Evolutionary conservation across 2,329 filamentous ascomycete species (phyloP).

Genomic region (Tolypocladium endophyticum): DNA sequence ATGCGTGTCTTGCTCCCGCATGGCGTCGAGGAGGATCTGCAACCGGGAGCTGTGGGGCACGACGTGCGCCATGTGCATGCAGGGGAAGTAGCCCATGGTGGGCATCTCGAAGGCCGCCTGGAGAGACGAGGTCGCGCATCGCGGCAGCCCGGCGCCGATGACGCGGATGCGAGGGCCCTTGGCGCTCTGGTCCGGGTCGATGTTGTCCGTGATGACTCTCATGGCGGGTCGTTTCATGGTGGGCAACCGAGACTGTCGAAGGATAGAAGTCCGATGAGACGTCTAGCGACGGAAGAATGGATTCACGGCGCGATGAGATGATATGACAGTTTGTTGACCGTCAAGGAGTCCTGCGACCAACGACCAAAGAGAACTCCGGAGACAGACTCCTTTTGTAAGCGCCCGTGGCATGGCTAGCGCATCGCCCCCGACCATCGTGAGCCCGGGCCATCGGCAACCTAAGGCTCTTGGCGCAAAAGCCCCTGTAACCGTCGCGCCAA

Average conservation of each 20-base stretch:
- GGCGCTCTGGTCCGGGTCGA: constrained; percentile 6
- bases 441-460: background rate
- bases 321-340: background rate
- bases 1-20: constrained; percentile 14
- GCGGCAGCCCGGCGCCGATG: constrained; percentile 20
- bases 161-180: constrained; percentile 11
- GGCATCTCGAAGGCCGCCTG: constrained; percentile 20
- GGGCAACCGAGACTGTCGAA: background rate
- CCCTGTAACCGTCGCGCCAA: background rate
- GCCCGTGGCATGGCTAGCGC: background rate
- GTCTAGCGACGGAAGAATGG: background rate
- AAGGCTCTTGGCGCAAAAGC: background rate
- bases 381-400: background rate
- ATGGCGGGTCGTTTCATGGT: constrained; percentile 12
- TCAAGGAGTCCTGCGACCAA: background rate
- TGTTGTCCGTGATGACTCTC: constrained; percentile 10
- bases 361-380: background rate
- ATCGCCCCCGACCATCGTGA: background rate
- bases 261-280: background rate
- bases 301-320: no score
- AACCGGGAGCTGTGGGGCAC: constrained; percentile 12
- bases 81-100: constrained; percentile 15
- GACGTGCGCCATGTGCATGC: constrained; percentile 23
- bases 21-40: constrained; percentile 13
- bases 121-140: constrained; percentile 24